Evolutionary conservation across 1,284 basidiomycete species (phyloP).

Genomic region (Melanopsichium pennsylvanicum): DNA sequence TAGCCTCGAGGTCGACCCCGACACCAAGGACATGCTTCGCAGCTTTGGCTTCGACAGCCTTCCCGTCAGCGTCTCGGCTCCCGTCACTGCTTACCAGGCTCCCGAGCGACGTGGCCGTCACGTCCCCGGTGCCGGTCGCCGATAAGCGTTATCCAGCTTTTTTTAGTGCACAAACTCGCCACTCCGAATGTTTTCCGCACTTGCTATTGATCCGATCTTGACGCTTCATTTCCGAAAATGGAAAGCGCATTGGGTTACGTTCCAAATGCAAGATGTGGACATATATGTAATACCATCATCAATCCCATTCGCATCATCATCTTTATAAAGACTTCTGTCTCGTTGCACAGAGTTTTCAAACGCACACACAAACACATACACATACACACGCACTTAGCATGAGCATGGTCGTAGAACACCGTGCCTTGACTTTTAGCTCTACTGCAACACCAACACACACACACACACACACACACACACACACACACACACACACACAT

Average conservation of each 20-base stretch:
- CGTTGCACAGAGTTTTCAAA: no score
- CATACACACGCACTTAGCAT: no score
- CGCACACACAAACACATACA: no score
- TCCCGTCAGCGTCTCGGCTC: constrained; percentile 63
- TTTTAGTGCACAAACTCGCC: constrained; percentile 1
- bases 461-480: constrained; percentile 9
- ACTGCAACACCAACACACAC: background rate
- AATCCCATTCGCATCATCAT: background rate
- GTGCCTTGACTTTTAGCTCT: no score
- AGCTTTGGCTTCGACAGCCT: constrained; percentile 64
- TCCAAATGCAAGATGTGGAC: no score
- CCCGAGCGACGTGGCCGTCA: constrained; percentile 63
- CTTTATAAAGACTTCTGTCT: no score
- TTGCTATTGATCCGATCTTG: no score
- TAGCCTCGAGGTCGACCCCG: constrained; percentile 65
- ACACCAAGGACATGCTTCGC: constrained; percentile 66
- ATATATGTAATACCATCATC: constrained; percentile 37
- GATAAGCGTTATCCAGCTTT: constrained; percentile 45
- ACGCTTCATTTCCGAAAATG: no score
- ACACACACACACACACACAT: constrained; percentile 7
- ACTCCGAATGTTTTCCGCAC: background rate
- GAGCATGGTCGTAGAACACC: no score
- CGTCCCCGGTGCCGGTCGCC: constrained; percentile 64
- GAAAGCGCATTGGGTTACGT: no score
- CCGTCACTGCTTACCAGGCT: constrained; percentile 61